Evolutionary conservation across 495 filamentous ascomycete genomes (phyloP), one percentile per base, ranked within the genome.

Genomic region (Articulospora tetracladia): DNA sequence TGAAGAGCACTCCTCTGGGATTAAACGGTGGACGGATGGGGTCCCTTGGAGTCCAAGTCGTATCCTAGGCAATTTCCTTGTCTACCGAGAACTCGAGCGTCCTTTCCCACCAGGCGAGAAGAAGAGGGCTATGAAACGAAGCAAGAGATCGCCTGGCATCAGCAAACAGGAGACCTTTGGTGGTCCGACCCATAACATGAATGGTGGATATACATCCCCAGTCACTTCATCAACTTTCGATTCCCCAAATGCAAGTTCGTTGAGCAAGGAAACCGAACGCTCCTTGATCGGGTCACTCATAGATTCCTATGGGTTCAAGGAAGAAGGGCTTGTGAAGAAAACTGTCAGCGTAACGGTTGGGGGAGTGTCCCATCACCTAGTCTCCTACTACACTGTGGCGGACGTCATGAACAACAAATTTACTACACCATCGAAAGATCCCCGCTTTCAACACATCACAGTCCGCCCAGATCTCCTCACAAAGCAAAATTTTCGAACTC

Each of bases 21-120:
- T 97, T 72, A 95, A 93, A 74, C 82, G 93, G 41, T 97, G 93
- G 93, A 97, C 93, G 0, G 93, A 97, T 69, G 91, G 92, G 1
- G 81, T 90, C 13, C 84, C 84, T 19, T 97, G 93, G 93, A 93
- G 89, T 66, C 92, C 93, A 0, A 95, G 92, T 70, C 86, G 93
- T 17, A 93, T 96, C 32, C 74, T 94, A 47, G 88, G 86, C 46
- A 96, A 96, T 66, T 95, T 92, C 66, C 82, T 97, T 28, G 81
- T 97, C 61, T 97, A 97, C 69, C 87, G 93, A 22, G 90, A 97
- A 67, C 77, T 95, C 32, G 84, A 91, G 55, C 86, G 88, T 58
- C 86, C 87, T 0, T 92, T 93, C 64, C 86, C 88, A 1, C 89
- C 91, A 0, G 92, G 92, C 3, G 91, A 95, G 74, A 96, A 94